These are phyloP conservation scores for Paraphysoderma sedebokerense DNA, from an alignment of 371 early-diverging fungal species.

Conservation along the genomic window DNA sequence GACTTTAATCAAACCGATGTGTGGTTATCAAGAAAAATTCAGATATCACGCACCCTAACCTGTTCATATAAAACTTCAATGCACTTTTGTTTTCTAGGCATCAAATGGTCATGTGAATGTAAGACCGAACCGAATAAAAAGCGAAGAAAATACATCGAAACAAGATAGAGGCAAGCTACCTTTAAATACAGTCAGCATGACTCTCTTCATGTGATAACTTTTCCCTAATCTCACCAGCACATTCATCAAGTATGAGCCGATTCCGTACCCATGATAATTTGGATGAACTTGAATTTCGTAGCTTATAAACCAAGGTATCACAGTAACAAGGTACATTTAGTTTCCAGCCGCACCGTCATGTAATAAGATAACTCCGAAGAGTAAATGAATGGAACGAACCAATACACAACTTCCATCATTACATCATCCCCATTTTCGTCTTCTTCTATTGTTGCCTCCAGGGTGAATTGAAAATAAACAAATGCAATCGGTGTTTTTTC, in stretches of 20 bases:
- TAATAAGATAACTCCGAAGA: background rate
- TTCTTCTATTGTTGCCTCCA: conserved; percentile 39
- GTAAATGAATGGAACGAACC: background rate
- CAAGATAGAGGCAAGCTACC: conserved; percentile 12
- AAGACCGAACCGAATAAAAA: background rate
- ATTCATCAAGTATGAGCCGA: conserved; percentile 31
- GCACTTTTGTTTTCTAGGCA: conserved; percentile 27
- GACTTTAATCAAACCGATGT: background rate
- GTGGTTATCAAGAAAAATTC: background rate
- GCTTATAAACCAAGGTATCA: conserved; percentile 2
- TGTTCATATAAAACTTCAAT: conserved; percentile 30
- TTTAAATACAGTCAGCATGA: conserved; percentile 46
- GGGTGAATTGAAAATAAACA: conserved; percentile 33
- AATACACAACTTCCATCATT: conserved; percentile 24
- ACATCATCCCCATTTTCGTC: conserved; percentile 31
- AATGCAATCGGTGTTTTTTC: conserved; percentile 16
- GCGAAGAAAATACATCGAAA: background rate
- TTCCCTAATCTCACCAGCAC: conserved; percentile 24
- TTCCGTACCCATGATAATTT: conserved; percentile 20
- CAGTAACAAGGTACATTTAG: background rate
- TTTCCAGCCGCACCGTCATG: background rate
- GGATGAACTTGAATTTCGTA: conserved; percentile 30
- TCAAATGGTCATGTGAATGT: background rate
- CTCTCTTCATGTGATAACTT: conserved; percentile 34
- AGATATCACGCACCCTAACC: conserved; percentile 20